Evolutionary conservation across 805 yeast genomes (phyloP).

Genomic region (Nakazawaea wickerhamii): DNA sequence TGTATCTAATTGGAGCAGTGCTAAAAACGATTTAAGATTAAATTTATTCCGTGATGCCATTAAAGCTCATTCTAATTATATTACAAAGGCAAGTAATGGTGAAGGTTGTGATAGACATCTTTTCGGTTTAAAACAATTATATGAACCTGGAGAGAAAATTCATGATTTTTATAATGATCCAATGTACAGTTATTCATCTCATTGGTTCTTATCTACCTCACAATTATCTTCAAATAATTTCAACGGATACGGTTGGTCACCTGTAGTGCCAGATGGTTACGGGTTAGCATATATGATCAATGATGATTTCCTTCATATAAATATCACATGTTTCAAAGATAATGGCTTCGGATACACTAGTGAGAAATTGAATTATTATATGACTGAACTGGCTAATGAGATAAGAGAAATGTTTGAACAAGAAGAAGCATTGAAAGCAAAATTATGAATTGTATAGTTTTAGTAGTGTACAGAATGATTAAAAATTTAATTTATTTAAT

Average conservation of each 20-base stretch:
- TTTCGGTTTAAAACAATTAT: slow-evolving; percentile 76
- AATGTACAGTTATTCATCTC: slow-evolving; percentile 64
- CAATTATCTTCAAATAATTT: slow-evolving; percentile 81
- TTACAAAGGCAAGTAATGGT: slow-evolving; percentile 76
- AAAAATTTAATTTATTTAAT: neutral
- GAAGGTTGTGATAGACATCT: slow-evolving; percentile 91
- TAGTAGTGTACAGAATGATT: neutral
- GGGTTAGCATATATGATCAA: slow-evolving; percentile 94
- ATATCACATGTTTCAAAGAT: slow-evolving; percentile 69
- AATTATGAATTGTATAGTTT: slow-evolving; percentile 1
- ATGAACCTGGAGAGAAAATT: slow-evolving; percentile 49
- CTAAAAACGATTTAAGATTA: slow-evolving; percentile 51
- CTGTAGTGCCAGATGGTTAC: slow-evolving; percentile 89
- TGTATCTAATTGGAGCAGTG: slow-evolving; percentile 63
- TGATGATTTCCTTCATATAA: slow-evolving; percentile 78
- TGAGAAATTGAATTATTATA: slow-evolving; percentile 55
- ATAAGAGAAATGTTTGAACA: slow-evolving; percentile 53
- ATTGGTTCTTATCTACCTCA: slow-evolving; percentile 87
- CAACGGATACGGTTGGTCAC: slow-evolving; percentile 94
- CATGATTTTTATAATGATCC: slow-evolving; percentile 76
- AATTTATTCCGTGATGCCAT: slow-evolving; percentile 67
- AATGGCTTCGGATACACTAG: slow-evolving; percentile 52
- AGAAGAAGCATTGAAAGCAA: slow-evolving; percentile 4
- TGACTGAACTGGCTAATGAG: slow-evolving; percentile 77
- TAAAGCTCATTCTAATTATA: slow-evolving; percentile 66